Base-by-base conservation (phyloP, 331 rosid species). In the Quercus phellos region DNA sequence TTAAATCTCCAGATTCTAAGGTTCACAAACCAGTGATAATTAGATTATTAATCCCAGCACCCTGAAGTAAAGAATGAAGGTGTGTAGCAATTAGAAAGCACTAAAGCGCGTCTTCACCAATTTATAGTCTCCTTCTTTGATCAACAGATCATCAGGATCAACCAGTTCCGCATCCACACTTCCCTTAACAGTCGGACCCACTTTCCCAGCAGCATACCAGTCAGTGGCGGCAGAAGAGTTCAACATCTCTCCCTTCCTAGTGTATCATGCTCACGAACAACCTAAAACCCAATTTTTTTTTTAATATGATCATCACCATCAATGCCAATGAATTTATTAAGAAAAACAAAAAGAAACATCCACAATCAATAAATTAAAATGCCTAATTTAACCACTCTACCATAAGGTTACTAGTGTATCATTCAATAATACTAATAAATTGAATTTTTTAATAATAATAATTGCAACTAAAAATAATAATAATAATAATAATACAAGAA, bases 21-120 rank as follows among this genome's bases (percentile, higher is more conserved):
- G 26, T 67, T 64, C 66, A 68, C 84, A 84, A 79, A 92, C 99
- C 99, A 51, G 89, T 80, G 78, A 94, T 55, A 60, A 91, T 91
- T 59, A 94, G 84, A 77, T 85, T 81, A 46, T 84, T 85, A 71
- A 94, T 84, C 24, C 94, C 90, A 66, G 79, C 80, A 64, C 90
- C 82, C 73, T 84, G 89, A 76, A 94, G 99, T 78, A 92, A 70
- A 7, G 91, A 86, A 88, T 90, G 91, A 69, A 92, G 93, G 70
- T 90, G 88, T 55, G 98, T 92, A 12, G 89, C 83, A 83, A 91
- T 24, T 24, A 94, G 84, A 94, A 94, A 43, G 96, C 97, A 86
- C 99, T 94, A 70, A 92, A 92, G 73, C 98, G 84, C 22, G 94
- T 94, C 83, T 92, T 94, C 53, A 91, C 99, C 75, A 94, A 63